These are phyloP conservation scores for Acanthamoeba lenticulata DNA, from an alignment of 208 protist species.

Conservation along the genomic window DNA sequence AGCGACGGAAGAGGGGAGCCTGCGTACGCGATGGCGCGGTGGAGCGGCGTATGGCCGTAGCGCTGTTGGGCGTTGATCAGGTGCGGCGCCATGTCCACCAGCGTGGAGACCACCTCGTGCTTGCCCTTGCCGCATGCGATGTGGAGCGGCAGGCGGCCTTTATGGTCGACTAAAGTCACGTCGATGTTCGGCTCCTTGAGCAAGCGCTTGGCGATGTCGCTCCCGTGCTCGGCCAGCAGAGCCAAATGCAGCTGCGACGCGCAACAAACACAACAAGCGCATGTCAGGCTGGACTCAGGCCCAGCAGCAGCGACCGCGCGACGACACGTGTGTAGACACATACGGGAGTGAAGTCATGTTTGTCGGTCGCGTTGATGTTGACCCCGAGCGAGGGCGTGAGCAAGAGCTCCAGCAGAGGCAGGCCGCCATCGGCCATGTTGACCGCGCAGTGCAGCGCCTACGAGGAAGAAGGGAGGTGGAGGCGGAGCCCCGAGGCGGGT, in stretches of 20 bases:
- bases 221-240: background rate
- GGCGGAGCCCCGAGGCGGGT: background rate
- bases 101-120: background rate
- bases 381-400: background rate
- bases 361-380: background rate
- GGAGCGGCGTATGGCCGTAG: background rate
- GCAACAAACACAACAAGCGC: background rate
- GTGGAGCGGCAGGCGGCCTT: background rate
- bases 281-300: background rate
- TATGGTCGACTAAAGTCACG: background rate
- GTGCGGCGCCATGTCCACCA: background rate
- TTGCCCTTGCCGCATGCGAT: background rate
- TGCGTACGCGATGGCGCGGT: background rate
- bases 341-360: background rate
- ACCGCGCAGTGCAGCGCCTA: background rate
- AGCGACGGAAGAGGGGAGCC: background rate
- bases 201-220: background rate
- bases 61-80: background rate
- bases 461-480: background rate
- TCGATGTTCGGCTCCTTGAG: background rate
- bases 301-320: background rate
- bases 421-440: background rate
- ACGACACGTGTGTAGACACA: background rate
- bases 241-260: background rate
- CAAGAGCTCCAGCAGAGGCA: background rate